Base-by-base conservation (phyloP, 768 basidiomycete species). In the Psilocybe cubensis region DNA sequence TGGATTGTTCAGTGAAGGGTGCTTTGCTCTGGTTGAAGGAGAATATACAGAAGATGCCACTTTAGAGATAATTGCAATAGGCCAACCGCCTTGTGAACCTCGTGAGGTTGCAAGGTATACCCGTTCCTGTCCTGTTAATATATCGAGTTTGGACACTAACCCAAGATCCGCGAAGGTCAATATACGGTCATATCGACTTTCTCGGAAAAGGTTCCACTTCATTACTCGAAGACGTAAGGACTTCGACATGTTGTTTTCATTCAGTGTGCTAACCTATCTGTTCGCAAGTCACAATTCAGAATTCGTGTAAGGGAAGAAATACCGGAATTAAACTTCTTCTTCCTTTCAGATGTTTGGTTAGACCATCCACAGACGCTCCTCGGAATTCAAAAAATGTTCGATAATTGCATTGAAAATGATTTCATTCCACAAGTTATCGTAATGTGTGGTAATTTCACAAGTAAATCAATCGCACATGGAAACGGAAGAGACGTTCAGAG, bases 111-210 rank as follows among this genome's bases (percentile, higher is more conserved):
- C 96, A 14, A 81, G 94, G 92, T 94, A 67, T 59, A 82, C 63
- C 7, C 42, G 33, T 24, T 27, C 40, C 20, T 38, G 20, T 29
- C 9, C 48, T 33, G n/a, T 8, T 17, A 33, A 25, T 20, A 11
- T n/a, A 45, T 31, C 29, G 41, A 57, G 46, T 41, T 43, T 23
- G 45, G 45, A 31, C 44, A 71, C 28, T 51, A 66, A 55, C 12
- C 40, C 33, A 55, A 28, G 27, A 27, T n/a, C 51, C 7, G 14
- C 28, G 47, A 67, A 96, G 94, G 62, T 93, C 91, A 38, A 88
- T 98, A 62, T 97, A 92, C 68, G 97, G 96, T 0, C 97, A 98
- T 68, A 88, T 98, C 27, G 97, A 99, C 71, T 97, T 98, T 67
- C 82, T 98, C 10, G 97, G 97, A n/a, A 87, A 91, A 65, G 97